Evolutionary conservation across 2,329 filamentous ascomycete species (phyloP).

Genomic region (Nakataea oryzae): DNA sequence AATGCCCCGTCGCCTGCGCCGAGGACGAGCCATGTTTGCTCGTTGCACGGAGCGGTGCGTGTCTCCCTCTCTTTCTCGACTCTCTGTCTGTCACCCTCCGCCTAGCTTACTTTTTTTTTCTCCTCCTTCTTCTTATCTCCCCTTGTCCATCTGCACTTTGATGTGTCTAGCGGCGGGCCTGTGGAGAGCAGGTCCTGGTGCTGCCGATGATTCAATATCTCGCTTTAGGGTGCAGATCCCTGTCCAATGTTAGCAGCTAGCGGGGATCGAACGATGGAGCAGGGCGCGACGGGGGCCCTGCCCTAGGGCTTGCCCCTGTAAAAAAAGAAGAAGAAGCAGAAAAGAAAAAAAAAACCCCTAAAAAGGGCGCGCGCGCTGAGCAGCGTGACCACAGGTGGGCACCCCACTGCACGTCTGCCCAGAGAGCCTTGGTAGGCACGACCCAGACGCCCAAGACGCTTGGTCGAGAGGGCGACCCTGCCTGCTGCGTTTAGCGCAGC

Average conservation of each 20-base stretch:
- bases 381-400: too few relatives aligned
- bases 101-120: neutral
- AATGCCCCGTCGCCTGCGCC: neutral
- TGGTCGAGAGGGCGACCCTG: neutral
- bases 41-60: neutral
- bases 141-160: neutral
- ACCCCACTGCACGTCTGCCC: too few relatives aligned
- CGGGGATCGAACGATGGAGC: neutral
- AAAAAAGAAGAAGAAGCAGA: neutral
- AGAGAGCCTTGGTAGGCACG: neutral
- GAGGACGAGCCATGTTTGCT: neutral
- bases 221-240: neutral
- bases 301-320: neutral
- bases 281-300: neutral
- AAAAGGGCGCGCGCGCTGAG: too few relatives aligned
- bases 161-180: neutral
- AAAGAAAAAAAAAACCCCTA: neutral
- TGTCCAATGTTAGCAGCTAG: neutral
- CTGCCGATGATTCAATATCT: neutral
- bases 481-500: too few relatives aligned
- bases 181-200: too few relatives aligned
- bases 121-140: neutral
- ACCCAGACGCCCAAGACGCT: neutral
- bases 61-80: neutral
- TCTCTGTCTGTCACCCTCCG: too few relatives aligned